Evolutionary conservation across 306 rosid genomes (phyloP).

Genomic region (Datisca glomerata): DNA sequence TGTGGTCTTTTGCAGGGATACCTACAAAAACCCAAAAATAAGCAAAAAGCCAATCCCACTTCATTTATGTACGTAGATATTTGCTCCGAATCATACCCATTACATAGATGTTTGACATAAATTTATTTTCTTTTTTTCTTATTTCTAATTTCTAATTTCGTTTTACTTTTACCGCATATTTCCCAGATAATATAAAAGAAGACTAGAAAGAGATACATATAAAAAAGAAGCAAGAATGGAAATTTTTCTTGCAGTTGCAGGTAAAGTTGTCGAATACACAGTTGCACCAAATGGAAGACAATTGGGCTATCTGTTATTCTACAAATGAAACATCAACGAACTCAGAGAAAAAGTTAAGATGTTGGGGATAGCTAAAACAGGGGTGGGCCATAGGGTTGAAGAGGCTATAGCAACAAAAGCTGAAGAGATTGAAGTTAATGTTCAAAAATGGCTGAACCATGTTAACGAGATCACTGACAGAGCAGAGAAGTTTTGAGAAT

Average conservation of each 20-base stretch:
- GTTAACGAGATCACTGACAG: background rate
- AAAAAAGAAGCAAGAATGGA: conserved; percentile 6
- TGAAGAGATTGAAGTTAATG: background rate
- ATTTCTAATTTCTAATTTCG: no score
- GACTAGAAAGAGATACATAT: no score
- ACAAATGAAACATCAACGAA: background rate
- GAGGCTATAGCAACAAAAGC: background rate
- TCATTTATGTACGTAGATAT: no score
- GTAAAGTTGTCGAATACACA: background rate
- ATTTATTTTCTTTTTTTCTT: no score
- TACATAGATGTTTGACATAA: no score
- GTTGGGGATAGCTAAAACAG: background rate
- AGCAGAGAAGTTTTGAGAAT: background rate
- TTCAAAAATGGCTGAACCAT: background rate
- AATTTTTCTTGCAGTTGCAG: background rate
- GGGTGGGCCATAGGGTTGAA: background rate
- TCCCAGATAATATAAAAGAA: no score
- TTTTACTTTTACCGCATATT: no score
- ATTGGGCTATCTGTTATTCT: background rate
- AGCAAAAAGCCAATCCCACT: no score
- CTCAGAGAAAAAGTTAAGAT: background rate
- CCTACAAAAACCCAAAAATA: no score
- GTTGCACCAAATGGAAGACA: background rate
- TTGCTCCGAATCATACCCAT: no score
- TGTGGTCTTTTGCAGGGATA: no score